Conservation (phyloP, 176 grass and related monocot genomes). For the Carex parvula region DNA sequence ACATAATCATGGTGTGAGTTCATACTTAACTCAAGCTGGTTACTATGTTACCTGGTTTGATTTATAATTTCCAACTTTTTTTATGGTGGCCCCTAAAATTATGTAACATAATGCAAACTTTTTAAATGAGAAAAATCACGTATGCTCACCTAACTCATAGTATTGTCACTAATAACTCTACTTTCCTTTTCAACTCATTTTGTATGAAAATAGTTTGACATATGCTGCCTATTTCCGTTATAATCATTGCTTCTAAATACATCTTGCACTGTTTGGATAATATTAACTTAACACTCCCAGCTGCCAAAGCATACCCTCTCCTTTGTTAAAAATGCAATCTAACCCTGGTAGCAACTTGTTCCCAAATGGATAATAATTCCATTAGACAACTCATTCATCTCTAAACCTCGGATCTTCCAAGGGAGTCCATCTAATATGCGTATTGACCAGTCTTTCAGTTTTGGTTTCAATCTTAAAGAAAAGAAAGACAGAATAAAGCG, state of each 20-base stretch:
- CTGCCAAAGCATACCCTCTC: background rate
- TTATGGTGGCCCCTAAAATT: background rate
- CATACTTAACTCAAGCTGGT: background rate
- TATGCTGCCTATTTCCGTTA: background rate
- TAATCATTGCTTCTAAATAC: background rate
- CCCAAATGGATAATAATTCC: background rate
- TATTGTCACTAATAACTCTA: background rate
- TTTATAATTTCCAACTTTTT: background rate
- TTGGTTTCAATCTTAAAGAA: background rate
- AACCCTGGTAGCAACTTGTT: background rate
- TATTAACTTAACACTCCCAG: background rate
- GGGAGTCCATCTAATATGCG: background rate
- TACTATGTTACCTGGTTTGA: background rate
- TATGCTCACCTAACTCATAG: background rate
- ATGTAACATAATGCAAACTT: background rate
- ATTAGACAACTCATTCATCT: background rate
- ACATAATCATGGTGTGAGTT: background rate
- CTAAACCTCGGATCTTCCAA: background rate
- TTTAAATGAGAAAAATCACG: background rate
- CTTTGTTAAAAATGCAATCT: background rate
- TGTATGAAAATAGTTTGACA: conserved; percentile 7
- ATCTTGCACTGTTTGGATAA: background rate
- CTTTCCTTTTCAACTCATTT: background rate
- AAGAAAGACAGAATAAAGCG: background rate
- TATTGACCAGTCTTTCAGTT: background rate